Evolutionary conservation across 371 early-diverging fungal species (phyloP).

Genomic region (Haplosporangium sp.): DNA sequence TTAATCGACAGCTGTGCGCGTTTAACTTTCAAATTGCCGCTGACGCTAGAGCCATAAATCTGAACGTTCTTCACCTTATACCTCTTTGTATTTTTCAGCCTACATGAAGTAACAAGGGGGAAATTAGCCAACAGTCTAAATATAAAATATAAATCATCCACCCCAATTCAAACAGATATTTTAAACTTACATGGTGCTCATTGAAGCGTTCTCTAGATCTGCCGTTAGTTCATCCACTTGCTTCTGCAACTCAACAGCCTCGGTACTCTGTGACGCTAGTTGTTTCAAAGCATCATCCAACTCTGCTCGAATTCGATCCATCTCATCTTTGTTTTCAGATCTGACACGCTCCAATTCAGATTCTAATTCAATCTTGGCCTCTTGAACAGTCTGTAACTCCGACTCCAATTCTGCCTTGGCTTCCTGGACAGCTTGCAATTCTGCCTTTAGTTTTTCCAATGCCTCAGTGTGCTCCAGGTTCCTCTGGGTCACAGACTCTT

Average conservation of each 20-base stretch:
- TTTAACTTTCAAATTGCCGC: slow-evolving; percentile 41
- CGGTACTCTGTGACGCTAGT: slow-evolving; percentile 29
- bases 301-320: slow-evolving; percentile 31
- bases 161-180: neutral
- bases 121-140: neutral
- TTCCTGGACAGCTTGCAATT: slow-evolving; percentile 6
- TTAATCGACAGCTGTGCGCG: slow-evolving; percentile 37
- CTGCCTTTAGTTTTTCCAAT: slow-evolving; percentile 5
- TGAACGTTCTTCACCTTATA: slow-evolving; percentile 46
- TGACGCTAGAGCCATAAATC: slow-evolving; percentile 49
- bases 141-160: too few species aligned
- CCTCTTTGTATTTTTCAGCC: slow-evolving; percentile 45
- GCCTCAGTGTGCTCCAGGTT: slow-evolving; percentile 11
- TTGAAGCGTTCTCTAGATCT: slow-evolving; percentile 30
- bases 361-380: slow-evolving; percentile 7
- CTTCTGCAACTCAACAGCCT: slow-evolving; percentile 33
- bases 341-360: slow-evolving; percentile 23
- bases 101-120: neutral
- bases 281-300: slow-evolving; percentile 30
- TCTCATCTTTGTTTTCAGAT: slow-evolving; percentile 16
- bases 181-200: slow-evolving; percentile 34
- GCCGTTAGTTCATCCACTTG: slow-evolving; percentile 39
- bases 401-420: slow-evolving; percentile 11
- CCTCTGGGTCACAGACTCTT: slow-evolving; percentile 18
- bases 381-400: slow-evolving; percentile 11